Evolutionary conservation across 1,139 yeast species (phyloP).

Genomic region (Suhomyces kunorum): DNA sequence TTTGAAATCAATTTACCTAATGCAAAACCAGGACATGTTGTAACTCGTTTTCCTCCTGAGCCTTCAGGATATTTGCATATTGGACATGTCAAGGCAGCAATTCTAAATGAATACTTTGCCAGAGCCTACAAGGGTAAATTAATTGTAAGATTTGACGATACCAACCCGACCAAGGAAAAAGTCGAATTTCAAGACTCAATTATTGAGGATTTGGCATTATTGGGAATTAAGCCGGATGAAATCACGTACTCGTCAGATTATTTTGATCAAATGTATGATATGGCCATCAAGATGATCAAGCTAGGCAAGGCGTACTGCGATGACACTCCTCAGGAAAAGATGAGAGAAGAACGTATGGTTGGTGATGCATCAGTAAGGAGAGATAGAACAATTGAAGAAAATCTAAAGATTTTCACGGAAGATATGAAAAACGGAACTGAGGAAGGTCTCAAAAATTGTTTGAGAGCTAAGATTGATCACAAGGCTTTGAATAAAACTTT

Average conservation of each 20-base stretch:
- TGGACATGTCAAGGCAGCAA: slow-evolving; percentile 98
- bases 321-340: slow-evolving; percentile 86
- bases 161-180: slow-evolving; percentile 95
- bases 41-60: slow-evolving; percentile 94
- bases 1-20: slow-evolving; percentile 89
- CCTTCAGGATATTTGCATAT: slow-evolving; percentile 88
- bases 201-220: slow-evolving; percentile 79
- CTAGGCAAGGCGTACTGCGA: slow-evolving; percentile 97
- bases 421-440: slow-evolving; percentile 95
- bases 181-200: slow-evolving; percentile 90
- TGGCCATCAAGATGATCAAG: slow-evolving; percentile 80
- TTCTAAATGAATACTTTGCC: slow-evolving; percentile 93
- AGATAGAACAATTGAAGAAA: slow-evolving; percentile 88
- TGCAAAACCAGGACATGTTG: slow-evolving; percentile 91
- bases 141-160: slow-evolving; percentile 93
- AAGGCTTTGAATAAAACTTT: slow-evolving; percentile 87
- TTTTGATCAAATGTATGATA: slow-evolving; percentile 85
- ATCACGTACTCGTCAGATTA: slow-evolving; percentile 90
- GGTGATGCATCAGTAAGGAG: slow-evolving; percentile 91
- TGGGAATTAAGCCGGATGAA: slow-evolving; percentile 89
- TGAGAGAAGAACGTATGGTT: slow-evolving; percentile 98
- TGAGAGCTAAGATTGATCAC: slow-evolving; percentile 93
- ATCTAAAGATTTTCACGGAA: slow-evolving; percentile 75
- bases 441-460: slow-evolving; percentile 82
- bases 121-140: slow-evolving; percentile 90